Conservation (phyloP, 2,329 filamentous ascomycete genomes). For the Penicillium sp. region DNA sequence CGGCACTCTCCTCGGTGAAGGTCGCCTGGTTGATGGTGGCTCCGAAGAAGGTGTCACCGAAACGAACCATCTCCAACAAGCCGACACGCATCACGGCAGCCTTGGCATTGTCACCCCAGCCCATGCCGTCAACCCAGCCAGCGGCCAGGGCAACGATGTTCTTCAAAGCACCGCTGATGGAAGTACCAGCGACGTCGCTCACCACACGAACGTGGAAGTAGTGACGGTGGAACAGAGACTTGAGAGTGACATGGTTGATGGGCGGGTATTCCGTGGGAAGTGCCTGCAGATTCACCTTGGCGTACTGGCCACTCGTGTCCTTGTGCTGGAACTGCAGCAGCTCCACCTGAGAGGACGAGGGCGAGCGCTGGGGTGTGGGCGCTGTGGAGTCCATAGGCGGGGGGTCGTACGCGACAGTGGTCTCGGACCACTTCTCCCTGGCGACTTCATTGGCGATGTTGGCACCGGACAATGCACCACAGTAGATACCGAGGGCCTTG, state of each 20-base stretch:
- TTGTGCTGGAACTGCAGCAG: conserved; percentile 56
- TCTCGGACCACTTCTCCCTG: conserved; percentile 93
- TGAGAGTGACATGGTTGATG: conserved; percentile 76
- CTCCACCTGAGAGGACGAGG: conserved; percentile 49
- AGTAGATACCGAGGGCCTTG: conserved; percentile 87
- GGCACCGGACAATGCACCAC: conserved; percentile 87
- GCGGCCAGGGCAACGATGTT: conserved; percentile 93
- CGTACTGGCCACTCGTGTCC: conserved; percentile 62
- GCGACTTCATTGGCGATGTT: conserved; percentile 97
- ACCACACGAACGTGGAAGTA: conserved; percentile 98
- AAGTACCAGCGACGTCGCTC: conserved; percentile 92
- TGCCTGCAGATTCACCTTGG: conserved; percentile 65
- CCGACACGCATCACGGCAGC: conserved; percentile 97
- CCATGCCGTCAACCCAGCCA: conserved; percentile 89
- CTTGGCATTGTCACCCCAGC: conserved; percentile 98
- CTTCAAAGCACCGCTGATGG: conserved; percentile 88
- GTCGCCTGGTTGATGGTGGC: conserved; percentile 74
- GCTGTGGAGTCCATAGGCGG: conserved; percentile 79
- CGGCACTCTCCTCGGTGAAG: conserved; percentile 94
- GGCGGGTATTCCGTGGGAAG: conserved; percentile 78
- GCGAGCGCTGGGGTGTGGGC: conserved; percentile 56
- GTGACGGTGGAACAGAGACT: conserved; percentile 83
- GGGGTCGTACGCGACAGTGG: conserved; percentile 92
- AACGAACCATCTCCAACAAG: conserved; percentile 92
- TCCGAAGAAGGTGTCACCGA: conserved; percentile 88